Conservation (phyloP, 208 protist genomes). For the Acanthamoeba divionensis region DNA sequence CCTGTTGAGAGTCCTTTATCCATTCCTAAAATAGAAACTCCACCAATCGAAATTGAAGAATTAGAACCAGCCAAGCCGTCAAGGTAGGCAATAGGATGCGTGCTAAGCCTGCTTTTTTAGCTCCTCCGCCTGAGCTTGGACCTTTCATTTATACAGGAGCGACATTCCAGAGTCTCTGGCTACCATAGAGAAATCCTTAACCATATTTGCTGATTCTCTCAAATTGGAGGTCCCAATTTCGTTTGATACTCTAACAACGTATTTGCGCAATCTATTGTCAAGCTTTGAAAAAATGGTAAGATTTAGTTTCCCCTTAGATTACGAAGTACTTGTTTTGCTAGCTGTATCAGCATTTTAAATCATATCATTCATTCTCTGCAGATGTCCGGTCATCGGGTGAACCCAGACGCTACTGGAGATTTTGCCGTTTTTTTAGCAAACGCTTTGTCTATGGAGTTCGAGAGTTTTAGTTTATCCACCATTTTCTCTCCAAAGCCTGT, state of each 20-base stretch:
- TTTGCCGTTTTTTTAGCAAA: conserved; percentile 22
- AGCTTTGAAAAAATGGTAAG: conserved; percentile 54
- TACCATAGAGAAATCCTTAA: neutral
- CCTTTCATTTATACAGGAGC: conserved; percentile 39
- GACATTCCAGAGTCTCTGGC: neutral
- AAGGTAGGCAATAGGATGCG: too few species aligned
- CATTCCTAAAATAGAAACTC: too few species aligned
- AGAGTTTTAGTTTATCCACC: neutral
- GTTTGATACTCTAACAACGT: neutral
- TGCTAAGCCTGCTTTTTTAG: too few species aligned
- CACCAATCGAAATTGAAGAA: too few species aligned
- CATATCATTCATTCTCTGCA: too few species aligned
- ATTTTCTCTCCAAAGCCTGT: conserved; percentile 30
- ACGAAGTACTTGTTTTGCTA: neutral
- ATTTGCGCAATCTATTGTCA: neutral
- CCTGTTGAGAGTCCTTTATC: too few species aligned
- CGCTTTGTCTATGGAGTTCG: neutral
- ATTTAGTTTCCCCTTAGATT: neutral
- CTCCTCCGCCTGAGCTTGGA: too few species aligned
- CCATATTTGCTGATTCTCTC: neutral
- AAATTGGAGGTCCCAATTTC: neutral
- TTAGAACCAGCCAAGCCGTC: too few species aligned
- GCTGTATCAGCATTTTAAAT: neutral
- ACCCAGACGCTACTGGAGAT: neutral
- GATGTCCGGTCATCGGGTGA: too few species aligned